phyloP scores from a whole-genome alignment of 2,329 filamentous ascomycete genomes.

The Pyrenochaeta sp. region DNA sequence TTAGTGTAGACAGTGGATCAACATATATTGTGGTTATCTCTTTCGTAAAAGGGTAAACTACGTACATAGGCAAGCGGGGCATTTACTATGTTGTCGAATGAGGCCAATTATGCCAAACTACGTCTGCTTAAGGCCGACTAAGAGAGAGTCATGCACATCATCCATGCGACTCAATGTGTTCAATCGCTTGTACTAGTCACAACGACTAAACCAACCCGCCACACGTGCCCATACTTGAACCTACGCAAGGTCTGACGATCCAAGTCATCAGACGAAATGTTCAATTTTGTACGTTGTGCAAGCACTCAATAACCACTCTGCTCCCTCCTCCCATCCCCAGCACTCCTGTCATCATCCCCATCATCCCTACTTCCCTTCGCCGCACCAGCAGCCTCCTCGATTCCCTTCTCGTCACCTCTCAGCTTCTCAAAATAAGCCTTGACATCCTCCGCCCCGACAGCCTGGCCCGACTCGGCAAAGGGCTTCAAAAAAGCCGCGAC shows the following conservation, averaged over 20 bases:
- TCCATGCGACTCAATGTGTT: not conserved
- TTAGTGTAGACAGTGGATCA: no score
- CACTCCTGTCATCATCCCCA: constrained; percentile 38
- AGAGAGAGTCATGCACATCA: no score
- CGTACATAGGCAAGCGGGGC: no score
- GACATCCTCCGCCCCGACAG: constrained; percentile 93
- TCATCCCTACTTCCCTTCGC: constrained; percentile 39
- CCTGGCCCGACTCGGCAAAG: constrained; percentile 88
- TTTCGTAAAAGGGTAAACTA: no score
- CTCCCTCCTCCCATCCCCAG: constrained; percentile 44
- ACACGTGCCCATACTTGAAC: not conserved
- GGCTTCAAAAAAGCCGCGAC: constrained; percentile 94
- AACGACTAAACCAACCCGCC: not conserved
- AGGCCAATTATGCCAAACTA: no score
- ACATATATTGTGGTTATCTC: no score
- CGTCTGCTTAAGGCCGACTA: no score
- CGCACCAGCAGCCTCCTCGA: constrained; percentile 53
- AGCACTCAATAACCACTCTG: constrained; percentile 50
- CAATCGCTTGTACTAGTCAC: not conserved
- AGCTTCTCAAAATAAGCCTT: constrained; percentile 96
- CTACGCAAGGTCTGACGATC: not conserved
- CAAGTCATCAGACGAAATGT: constrained; percentile 1
- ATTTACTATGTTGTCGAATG: no score
- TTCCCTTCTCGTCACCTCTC: constrained; percentile 82
- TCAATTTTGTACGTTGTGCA: not conserved